Evolutionary conservation across 192 early-diverging fungal genomes (phyloP), one percentile per base, ranked within the genome.

Genomic region (Anaeromyces robustus): DNA sequence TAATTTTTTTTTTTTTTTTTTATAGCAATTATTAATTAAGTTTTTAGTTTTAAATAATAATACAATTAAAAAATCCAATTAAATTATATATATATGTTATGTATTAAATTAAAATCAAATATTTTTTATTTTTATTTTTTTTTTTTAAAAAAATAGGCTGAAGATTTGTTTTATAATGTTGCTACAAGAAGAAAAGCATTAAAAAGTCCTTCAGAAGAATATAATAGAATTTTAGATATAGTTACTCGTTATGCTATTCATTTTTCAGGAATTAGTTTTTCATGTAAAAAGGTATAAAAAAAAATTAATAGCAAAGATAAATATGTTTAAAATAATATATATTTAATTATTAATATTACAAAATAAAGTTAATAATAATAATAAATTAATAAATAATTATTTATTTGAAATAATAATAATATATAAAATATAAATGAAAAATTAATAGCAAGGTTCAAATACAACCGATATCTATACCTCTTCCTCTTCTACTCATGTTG

Each of bases 101-200:
- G n/a, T n/a, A n/a, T n/a, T n/a, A n/a, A n/a, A n/a, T n/a, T n/a
- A n/a, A n/a, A 34, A 34, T 34, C 12, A 34, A 34, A 7, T 34
- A 84, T 26, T 30, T 29, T 29, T 41, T 68, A 29, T 41, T 68
- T 12, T 84, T 77, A 16, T 78, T 26, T 41, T 43, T 32, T n/a
- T 19, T 85, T 68, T 34, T 79, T 31, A 78, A 37, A 28, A 28
- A 34, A 78, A 82, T 77, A 94, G 93, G 92, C 92, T 19, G 96
- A 99, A 84, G 96, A 98, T 82, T 83, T 99, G 79, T 99, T 99
- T 84, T 98, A 94, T 86, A 99, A 97, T 84, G 90, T 95, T 6
- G 90, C 93, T 30, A 95, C 92, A 13, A 92, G 98, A 29, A 88
- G 89, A 77, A 94, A 91, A 39, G 96, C 98, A 12, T 84, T 98